Evolutionary conservation across 2,329 filamentous ascomycete genomes (phyloP).

Genomic region (Diaporthe helianthi): DNA sequence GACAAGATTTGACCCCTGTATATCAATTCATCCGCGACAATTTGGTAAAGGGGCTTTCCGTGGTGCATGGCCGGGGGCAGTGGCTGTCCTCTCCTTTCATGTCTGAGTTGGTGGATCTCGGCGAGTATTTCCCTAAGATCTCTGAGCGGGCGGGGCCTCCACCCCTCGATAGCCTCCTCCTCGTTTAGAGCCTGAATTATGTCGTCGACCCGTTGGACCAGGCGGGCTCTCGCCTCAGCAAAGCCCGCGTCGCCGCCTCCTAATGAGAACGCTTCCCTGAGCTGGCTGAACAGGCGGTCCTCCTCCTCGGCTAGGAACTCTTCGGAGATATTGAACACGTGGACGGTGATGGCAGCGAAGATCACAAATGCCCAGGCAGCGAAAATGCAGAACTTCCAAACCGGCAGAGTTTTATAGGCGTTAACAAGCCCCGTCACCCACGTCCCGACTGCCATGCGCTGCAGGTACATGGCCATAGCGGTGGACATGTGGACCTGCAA

Average conservation of each 20-base stretch:
- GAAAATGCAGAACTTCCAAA: neutral
- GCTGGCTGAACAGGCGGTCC: too few relatives aligned
- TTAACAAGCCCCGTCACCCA: neutral
- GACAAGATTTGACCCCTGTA: neutral
- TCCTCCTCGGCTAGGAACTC: too few relatives aligned
- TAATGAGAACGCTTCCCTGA: too few relatives aligned
- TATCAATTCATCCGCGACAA: neutral
- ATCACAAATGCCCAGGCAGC: accelerated
- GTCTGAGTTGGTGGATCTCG: neutral
- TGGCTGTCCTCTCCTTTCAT: neutral
- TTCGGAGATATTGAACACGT: neutral
- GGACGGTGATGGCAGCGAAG: too few relatives aligned
- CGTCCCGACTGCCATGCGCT: neutral
- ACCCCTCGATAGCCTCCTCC: too few relatives aligned
- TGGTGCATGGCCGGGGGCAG: neutral
- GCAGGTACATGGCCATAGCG: neutral
- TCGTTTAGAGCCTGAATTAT: too few relatives aligned
- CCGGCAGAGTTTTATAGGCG: neutral
- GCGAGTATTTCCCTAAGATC: too few relatives aligned
- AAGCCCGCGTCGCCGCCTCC: too few relatives aligned
- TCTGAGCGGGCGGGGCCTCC: too few relatives aligned
- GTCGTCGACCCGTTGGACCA: too few relatives aligned
- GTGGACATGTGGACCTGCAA: neutral
- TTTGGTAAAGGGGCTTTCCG: neutral
- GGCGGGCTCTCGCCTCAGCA: too few relatives aligned